Conservation (phyloP, 306 rosid species). For the Pyrus pyrifolia region DNA sequence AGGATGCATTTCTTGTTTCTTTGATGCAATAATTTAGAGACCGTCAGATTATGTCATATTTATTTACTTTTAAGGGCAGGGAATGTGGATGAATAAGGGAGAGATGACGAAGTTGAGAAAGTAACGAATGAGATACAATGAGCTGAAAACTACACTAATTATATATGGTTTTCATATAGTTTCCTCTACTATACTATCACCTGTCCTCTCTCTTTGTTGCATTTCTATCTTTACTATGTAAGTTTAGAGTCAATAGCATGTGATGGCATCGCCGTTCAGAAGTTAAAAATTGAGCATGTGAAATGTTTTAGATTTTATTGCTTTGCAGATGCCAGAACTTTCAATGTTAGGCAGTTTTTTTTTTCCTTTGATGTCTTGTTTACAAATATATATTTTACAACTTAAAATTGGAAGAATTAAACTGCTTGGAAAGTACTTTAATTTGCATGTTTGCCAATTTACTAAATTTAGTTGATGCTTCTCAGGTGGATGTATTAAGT, state of each 20-base stretch:
- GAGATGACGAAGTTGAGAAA: not conserved
- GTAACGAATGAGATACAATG: not conserved
- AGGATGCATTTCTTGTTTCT: not conserved
- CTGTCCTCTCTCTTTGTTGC: not conserved
- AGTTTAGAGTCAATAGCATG: not conserved
- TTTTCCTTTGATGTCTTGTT: not conserved
- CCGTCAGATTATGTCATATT: not conserved
- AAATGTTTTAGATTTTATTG: not conserved
- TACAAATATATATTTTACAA: no score
- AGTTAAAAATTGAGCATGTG: not conserved
- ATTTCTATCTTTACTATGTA: not conserved
- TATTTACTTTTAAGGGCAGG: not conserved
- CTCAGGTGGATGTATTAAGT: slow-evolving; percentile 69
- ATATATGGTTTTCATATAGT: not conserved
- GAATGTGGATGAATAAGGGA: not conserved
- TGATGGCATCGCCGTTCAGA: not conserved
- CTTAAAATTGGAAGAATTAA: not conserved
- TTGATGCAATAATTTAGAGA: not conserved
- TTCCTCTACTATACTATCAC: not conserved
- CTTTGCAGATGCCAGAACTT: not conserved
- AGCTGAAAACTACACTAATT: not conserved
- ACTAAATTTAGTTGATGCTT: slow-evolving; percentile 4
- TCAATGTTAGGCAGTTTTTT: not conserved
- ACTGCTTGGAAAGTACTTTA: not conserved
- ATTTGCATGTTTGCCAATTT: slow-evolving; percentile 1